Conservation (phyloP, 129 eudicot species). For the Apium graveolens region DNA sequence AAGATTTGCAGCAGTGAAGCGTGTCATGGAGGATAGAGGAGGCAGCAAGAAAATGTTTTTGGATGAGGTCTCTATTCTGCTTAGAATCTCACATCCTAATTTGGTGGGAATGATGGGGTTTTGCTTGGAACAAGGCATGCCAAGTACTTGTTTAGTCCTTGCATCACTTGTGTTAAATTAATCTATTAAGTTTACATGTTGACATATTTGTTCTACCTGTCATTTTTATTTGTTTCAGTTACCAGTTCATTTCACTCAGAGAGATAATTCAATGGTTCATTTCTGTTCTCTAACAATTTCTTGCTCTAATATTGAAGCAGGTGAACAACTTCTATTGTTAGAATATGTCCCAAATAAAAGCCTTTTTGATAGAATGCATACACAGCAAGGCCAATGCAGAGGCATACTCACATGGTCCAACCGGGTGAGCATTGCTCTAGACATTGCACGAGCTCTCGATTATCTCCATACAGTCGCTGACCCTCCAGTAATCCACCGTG, state of each 20-base stretch:
- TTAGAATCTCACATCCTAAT: conserved; percentile 80
- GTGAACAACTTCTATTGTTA: conserved; percentile 64
- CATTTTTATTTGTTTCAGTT: no score
- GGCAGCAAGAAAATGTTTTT: conserved; percentile 71
- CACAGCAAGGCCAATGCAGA: conserved; percentile 37
- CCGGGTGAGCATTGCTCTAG: conserved; percentile 69
- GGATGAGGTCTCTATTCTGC: conserved; percentile 78
- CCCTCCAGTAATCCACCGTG: conserved; percentile 69
- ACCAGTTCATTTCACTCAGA: neutral
- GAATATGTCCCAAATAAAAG: conserved; percentile 70
- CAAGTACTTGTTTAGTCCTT: neutral
- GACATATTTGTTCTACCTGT: no score
- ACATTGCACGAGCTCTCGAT: conserved; percentile 64
- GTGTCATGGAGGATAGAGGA: conserved; percentile 74
- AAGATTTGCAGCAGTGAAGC: conserved; percentile 63
- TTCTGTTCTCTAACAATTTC: neutral
- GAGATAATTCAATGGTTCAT: neutral
- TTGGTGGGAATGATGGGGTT: conserved; percentile 72
- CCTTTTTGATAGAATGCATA: conserved; percentile 66
- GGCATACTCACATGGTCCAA: conserved; percentile 59
- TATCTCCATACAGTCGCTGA: conserved; percentile 77
- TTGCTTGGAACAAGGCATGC: conserved; percentile 72
- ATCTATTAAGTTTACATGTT: neutral
- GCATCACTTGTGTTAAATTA: no score
- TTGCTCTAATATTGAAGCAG: conserved; percentile 23